These are phyloP conservation scores for Herpotrichia juniperi DNA, from an alignment of 2,329 filamentous ascomycete genomes.

Conservation along the genomic window DNA sequence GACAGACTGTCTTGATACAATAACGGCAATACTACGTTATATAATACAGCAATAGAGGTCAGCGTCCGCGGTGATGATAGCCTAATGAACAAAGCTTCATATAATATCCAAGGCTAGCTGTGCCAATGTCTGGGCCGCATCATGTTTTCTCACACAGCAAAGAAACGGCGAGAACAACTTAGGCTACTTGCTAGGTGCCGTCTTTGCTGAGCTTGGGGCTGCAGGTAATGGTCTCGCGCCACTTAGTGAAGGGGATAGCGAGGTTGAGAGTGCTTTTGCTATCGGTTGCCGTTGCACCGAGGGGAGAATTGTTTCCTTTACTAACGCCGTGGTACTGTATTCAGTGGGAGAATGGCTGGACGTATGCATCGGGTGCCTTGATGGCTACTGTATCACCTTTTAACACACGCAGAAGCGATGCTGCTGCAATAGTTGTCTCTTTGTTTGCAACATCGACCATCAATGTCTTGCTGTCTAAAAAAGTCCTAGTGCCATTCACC, in stretches of 20 bases:
- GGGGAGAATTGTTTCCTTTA: background rate
- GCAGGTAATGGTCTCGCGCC: background rate
- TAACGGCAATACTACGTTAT: no score
- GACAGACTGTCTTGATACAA: no score
- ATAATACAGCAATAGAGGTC: no score
- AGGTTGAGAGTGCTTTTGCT: background rate
- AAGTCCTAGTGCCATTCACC: no score
- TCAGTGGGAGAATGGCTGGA: background rate
- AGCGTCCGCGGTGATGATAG: background rate
- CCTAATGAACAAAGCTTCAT: background rate
- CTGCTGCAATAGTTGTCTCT: background rate
- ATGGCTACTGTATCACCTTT: background rate
- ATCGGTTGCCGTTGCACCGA: background rate
- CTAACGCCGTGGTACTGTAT: background rate
- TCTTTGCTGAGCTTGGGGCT: background rate
- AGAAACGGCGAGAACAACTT: background rate
- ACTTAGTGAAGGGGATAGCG: background rate
- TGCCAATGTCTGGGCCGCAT: background rate
- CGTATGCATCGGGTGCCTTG: background rate
- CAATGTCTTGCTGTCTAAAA: background rate
- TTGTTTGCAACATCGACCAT: background rate
- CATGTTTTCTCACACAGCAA: background rate
- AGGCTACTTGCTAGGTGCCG: background rate
- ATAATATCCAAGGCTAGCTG: conserved; percentile 2
- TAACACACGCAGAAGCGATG: background rate